Evolutionary conservation across 1,284 basidiomycete species (phyloP).

Genomic region (Anthracocystis setariae): DNA sequence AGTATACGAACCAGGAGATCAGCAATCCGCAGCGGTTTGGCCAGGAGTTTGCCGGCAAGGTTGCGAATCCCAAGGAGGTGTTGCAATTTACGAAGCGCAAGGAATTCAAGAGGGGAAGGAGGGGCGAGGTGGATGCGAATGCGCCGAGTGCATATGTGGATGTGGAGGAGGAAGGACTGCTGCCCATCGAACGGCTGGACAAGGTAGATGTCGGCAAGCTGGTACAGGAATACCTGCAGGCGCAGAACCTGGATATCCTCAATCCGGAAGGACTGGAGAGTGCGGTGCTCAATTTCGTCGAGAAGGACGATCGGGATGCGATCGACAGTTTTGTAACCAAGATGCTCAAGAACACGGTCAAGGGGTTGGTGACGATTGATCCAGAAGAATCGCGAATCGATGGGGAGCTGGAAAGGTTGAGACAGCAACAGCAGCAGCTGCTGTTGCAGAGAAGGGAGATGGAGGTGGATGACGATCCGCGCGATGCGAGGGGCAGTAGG

Average conservation of each 20-base stretch:
- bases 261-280: constrained; percentile 56
- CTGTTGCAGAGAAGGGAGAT: constrained; percentile 24
- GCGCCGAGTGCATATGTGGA: constrained; percentile 34
- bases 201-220: constrained; percentile 57
- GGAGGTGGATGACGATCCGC: constrained; percentile 12
- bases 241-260: constrained; percentile 61
- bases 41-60: constrained; percentile 87
- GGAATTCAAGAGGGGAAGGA: constrained; percentile 32
- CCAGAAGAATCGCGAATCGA: constrained; percentile 55
- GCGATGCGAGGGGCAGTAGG: constrained; percentile 4
- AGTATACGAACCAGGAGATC: constrained; percentile 61
- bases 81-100: constrained; percentile 88
- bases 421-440: constrained; percentile 36
- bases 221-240: constrained; percentile 56
- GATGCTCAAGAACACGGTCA: constrained; percentile 47
- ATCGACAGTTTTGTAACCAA: constrained; percentile 54
- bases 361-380: constrained; percentile 46
- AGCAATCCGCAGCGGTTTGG: constrained; percentile 93
- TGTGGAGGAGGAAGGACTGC: constrained; percentile 44
- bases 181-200: constrained; percentile 56
- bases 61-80: constrained; percentile 94
- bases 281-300: constrained; percentile 62
- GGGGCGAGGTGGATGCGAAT: constrained; percentile 12
- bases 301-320: constrained; percentile 63
- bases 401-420: constrained; percentile 41